A percentile compares a stretch with the other conserved stretches of the same genome.
Evolutionary conservation across 257 asterid species (phyloP).

Genomic region (Solanum sitiens): DNA sequence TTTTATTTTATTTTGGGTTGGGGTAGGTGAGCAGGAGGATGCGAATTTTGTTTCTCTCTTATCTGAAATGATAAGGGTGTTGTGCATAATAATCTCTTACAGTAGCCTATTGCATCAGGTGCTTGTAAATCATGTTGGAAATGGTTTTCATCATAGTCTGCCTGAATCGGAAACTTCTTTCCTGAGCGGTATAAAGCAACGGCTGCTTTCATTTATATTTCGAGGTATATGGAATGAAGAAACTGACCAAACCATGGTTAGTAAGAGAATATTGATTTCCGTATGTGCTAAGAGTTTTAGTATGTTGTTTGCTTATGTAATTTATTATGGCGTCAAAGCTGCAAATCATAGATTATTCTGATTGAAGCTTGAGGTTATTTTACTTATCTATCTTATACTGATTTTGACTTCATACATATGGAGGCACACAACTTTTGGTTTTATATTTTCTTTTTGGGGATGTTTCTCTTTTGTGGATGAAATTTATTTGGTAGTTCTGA

Average conservation of each 20-base stretch:
- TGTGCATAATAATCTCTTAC: conserved; percentile 25
- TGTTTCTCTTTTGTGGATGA: background rate
- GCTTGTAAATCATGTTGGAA: conserved; percentile 20
- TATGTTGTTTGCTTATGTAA: background rate
- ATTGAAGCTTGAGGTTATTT: background rate
- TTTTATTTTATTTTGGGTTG: background rate
- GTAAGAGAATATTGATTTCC: conserved; percentile 10
- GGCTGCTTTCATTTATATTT: conserved; percentile 86
- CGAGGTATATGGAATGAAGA: conserved; percentile 93
- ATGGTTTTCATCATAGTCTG: conserved; percentile 32
- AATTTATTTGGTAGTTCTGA: background rate
- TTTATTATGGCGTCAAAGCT: background rate
- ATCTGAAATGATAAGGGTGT: background rate
- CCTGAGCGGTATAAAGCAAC: conserved; percentile 83
- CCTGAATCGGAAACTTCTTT: conserved; percentile 41
- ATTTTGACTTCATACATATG: background rate
- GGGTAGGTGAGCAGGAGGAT: background rate
- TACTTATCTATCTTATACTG: background rate
- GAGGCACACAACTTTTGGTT: background rate
- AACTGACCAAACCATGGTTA: conserved; percentile 63
- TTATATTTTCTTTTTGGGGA: background rate
- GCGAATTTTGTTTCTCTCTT: background rate
- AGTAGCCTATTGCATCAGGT: conserved; percentile 28
- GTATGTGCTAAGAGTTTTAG: background rate
- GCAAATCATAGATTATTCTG: background rate